phyloP scores from a whole-genome alignment of 257 asterid genomes.

The Nicotiana tomentosiformis region DNA sequence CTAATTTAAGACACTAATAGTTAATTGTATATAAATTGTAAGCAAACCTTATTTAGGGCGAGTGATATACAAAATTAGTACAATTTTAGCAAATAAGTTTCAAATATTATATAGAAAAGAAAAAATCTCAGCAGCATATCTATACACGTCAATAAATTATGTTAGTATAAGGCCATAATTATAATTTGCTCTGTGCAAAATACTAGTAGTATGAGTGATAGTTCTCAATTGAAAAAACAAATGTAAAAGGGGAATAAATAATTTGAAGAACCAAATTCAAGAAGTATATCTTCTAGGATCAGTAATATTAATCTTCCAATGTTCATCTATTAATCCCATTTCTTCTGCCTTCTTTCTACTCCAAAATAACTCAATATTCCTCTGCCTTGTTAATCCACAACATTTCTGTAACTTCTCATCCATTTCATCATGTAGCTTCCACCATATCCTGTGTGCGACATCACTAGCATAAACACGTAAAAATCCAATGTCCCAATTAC shows the following conservation, averaged over 20 bases:
- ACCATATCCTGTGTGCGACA: slow-evolving; percentile 65
- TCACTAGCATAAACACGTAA: slow-evolving; percentile 73
- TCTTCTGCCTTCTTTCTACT: slow-evolving; percentile 50
- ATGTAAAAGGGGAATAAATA: not conserved
- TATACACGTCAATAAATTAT: not conserved
- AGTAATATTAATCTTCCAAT: slow-evolving; percentile 66
- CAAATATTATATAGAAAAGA: too few relatives aligned
- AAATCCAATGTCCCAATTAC: slow-evolving; percentile 60
- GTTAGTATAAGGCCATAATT: not conserved
- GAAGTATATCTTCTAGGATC: slow-evolving; percentile 48
- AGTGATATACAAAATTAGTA: too few relatives aligned
- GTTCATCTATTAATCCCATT: slow-evolving; percentile 38
- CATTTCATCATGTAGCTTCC: slow-evolving; percentile 74
- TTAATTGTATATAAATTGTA: too few relatives aligned
- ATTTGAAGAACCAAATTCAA: not conserved
- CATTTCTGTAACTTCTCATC: slow-evolving; percentile 37
- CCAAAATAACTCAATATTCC: slow-evolving; percentile 58
- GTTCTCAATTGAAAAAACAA: not conserved
- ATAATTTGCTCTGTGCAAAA: not conserved
- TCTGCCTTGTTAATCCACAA: slow-evolving; percentile 47
- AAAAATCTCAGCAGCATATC: not conserved
- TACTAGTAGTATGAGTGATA: not conserved
- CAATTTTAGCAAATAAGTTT: too few relatives aligned
- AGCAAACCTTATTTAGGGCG: too few relatives aligned
- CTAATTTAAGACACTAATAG: too few relatives aligned